Evolutionary conservation across 2,329 filamentous ascomycete genomes (phyloP).

Genomic region (Penicillium rolfsii): DNA sequence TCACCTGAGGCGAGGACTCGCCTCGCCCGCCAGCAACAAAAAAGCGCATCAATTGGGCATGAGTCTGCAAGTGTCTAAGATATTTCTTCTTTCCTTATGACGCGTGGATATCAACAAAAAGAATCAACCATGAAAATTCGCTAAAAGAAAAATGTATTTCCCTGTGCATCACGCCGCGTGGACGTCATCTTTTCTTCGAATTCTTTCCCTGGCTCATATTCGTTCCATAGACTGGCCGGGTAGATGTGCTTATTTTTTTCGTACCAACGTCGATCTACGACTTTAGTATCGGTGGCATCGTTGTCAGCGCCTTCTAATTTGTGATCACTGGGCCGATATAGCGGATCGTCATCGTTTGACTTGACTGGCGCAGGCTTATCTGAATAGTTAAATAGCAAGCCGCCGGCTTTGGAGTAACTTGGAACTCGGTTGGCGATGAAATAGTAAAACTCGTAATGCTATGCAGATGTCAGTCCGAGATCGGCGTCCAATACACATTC

Average conservation of each 20-base stretch:
- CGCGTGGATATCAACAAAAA: constrained; percentile 18
- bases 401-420: constrained; percentile 73
- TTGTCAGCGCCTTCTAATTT: constrained; percentile 74
- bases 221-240: constrained; percentile 91
- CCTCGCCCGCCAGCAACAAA: constrained; percentile 1
- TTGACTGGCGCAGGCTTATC: constrained; percentile 42
- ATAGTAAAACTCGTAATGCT: constrained; percentile 98
- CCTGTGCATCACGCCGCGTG: constrained; percentile 79
- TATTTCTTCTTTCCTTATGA: constrained; percentile 14
- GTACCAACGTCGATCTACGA: constrained; percentile 96
- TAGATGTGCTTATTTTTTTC: constrained; percentile 98
- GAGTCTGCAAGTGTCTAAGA: constrained; percentile 3
- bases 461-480: constrained; percentile 15
- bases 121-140: neutral
- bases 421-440: constrained; percentile 77
- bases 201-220: constrained; percentile 88
- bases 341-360: constrained; percentile 45
- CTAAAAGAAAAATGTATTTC: constrained; percentile 88
- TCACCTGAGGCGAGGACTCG: constrained; percentile 15
- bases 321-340: constrained; percentile 54
- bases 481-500: neutral
- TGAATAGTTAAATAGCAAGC: constrained; percentile 78
- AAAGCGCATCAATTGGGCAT: constrained; percentile 7
- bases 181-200: constrained; percentile 65
- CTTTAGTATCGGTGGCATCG: constrained; percentile 82